Evolutionary conservation across 2,329 filamentous ascomycete genomes (phyloP), one percentile per base, ranked within the genome.

Genomic region (Bipolaris sorokiniana): DNA sequence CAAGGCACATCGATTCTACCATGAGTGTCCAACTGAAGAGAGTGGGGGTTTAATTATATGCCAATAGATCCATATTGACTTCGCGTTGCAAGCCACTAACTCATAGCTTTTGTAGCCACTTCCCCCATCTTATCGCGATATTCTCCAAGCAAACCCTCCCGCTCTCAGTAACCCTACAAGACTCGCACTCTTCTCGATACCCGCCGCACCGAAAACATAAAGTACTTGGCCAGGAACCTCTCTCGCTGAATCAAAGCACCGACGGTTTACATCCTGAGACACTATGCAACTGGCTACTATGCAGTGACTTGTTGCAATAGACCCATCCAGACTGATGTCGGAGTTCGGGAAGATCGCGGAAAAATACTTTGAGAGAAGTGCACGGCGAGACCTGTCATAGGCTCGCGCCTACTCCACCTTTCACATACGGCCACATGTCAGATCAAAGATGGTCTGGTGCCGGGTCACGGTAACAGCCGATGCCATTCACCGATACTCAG

Each of bases 151-250:
- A 68, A 40, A 54, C 10, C 13, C 5, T 61, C 1, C 44, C 51
- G 0, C 58, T 69, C 67, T 2, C 67, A 66, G 0, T 63, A 33
- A 61, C 73, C 64, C 48, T 71, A 64, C 46, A 50, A 51, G 7
- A 9, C 55, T 4, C 56, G 10, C 42, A 0, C 68, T 73, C 18
- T 53, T 66, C 46, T 70, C 1, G 51, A 61, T 0, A 45, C 47
- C 0, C 65, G 62, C 47, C 49, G 51, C 15, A 26, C 31, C 9
- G 40, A 66, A 3, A 41, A 67, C 6, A 50, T 62, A 0, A 53
- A 53, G 23, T 49, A 58, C 7, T 22, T 62, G 0, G 23, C 64
- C 10, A 61, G 56, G 13, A 36, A 58, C 0, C 68, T 63, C 7
- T 18, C 18, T 62, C 9, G 28, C 10, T 31, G 67, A 63, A 18